Conservation (phyloP, 805 yeast genomes). For the Sugiyamaella smithiae region DNA sequence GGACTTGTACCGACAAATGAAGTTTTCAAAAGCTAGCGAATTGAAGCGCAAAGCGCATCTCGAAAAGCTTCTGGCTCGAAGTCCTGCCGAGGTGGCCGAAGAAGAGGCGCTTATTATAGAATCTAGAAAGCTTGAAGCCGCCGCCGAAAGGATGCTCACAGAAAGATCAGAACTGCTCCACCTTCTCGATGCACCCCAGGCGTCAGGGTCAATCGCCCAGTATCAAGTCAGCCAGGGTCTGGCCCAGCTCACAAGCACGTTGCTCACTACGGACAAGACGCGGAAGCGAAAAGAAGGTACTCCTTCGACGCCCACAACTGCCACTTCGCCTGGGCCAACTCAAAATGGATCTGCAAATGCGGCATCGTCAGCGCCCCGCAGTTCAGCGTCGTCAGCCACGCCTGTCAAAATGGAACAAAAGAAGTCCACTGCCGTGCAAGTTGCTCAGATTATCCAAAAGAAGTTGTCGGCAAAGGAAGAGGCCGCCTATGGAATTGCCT, state of each 20-base stretch:
- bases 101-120: conserved; percentile 93
- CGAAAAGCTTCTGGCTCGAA: conserved; percentile 69
- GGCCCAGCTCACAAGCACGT: conserved; percentile 75
- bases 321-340: conserved; percentile 31
- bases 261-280: conserved; percentile 66
- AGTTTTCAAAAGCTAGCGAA: conserved; percentile 70
- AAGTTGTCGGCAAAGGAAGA: conserved; percentile 73
- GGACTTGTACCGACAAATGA: conserved; percentile 59
- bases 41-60: conserved; percentile 76
- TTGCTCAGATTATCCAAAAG: conserved; percentile 40
- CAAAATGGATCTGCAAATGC: conserved; percentile 4
- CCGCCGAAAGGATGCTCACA: conserved; percentile 80
- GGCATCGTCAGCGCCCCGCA: conserved; percentile 7
- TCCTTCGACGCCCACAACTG: conserved; percentile 26
- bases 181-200: conserved; percentile 82
- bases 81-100: conserved; percentile 97
- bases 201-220: conserved; percentile 65
- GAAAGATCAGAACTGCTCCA: conserved; percentile 80
- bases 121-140: conserved; percentile 85
- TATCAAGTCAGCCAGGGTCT: conserved; percentile 84
- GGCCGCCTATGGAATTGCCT: conserved; percentile 76
- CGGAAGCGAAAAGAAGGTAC: conserved; percentile 36
- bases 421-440: conserved; percentile 23
- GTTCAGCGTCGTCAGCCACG: conserved; percentile 8
- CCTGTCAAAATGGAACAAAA: conserved; percentile 13